Evolutionary conservation across 2,329 filamentous ascomycete genomes (phyloP).

Genomic region (Fulvia fulva): DNA sequence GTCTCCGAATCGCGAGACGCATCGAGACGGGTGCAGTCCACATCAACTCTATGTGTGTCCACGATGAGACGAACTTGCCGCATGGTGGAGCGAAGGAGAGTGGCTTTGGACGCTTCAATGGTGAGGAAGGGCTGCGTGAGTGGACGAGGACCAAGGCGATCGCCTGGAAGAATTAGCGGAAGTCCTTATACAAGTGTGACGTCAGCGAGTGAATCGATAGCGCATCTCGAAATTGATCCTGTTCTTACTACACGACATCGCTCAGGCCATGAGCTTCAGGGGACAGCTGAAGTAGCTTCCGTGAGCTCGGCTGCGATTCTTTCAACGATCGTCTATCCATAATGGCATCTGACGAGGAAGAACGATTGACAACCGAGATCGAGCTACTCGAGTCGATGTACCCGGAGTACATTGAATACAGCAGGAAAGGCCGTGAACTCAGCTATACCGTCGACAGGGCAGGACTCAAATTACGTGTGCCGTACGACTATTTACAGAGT

Average conservation of each 20-base stretch:
- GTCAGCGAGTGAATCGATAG: no score
- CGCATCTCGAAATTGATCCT: no score
- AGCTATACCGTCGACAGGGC: constrained; percentile 30
- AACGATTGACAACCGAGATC: constrained; percentile 35
- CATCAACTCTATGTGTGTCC: constrained; percentile 47
- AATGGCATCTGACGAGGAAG: constrained; percentile 8
- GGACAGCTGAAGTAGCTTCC: no score
- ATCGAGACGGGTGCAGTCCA: constrained; percentile 57
- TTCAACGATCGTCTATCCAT: not conserved
- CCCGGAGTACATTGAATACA: constrained; percentile 38
- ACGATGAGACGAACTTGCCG: constrained; percentile 44
- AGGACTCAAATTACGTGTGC: constrained; percentile 36
- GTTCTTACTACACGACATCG: no score
- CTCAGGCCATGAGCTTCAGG: no score
- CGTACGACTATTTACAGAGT: constrained; percentile 37
- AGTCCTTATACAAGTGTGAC: no score
- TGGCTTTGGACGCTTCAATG: constrained; percentile 47
- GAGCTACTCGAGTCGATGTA: constrained; percentile 45
- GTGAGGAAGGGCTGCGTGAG: constrained; percentile 43
- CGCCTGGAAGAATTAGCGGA: constrained; percentile 22
- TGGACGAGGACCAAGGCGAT: constrained; percentile 38
- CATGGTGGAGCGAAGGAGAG: constrained; percentile 47
- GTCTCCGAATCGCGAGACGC: constrained; percentile 38
- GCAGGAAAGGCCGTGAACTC: constrained; percentile 35
- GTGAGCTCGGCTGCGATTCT: no score